Evolutionary conservation across 257 asterid genomes (phyloP).

Genomic region (Petunia axillaris): DNA sequence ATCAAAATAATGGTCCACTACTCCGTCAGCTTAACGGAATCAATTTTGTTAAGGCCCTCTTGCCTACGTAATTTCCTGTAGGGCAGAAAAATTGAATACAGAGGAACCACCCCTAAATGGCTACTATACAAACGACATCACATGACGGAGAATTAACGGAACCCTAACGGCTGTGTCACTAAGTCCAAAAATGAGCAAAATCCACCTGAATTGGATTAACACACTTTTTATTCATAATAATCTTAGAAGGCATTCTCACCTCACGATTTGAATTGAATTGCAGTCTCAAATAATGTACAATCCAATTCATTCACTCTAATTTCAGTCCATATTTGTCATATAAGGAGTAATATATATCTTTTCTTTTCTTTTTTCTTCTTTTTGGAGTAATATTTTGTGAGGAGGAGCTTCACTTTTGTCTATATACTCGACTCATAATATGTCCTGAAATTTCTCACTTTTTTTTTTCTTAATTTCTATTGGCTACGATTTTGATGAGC

Average conservation of each 20-base stretch:
- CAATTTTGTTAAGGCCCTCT: background rate
- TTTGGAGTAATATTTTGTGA: background rate
- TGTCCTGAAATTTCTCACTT: background rate
- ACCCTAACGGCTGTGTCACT: background rate
- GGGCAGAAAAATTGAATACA: too few species aligned
- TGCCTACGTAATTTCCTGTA: too few species aligned
- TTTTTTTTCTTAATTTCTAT: constrained; percentile 1
- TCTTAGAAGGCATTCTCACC: background rate
- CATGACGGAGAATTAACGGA: background rate
- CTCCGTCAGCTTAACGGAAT: background rate
- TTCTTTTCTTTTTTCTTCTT: background rate
- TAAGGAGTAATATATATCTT: background rate
- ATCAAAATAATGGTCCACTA: background rate
- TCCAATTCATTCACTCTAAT: constrained; percentile 16
- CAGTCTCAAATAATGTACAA: constrained; percentile 22
- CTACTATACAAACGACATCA: background rate
- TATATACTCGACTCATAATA: background rate
- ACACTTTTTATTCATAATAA: too few species aligned
- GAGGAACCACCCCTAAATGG: too few species aligned
- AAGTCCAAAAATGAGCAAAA: constrained; percentile 16
- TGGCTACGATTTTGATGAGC: constrained; percentile 38
- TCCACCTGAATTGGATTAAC: background rate
- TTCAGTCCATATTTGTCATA: background rate
- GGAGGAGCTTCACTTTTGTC: background rate
- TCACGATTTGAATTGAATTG: constrained; percentile 11